A percentile compares a stretch with the other conserved stretches of the same genome.
phyloP scores from a whole-genome alignment of 2,329 filamentous ascomycete species.

The Colletotrichum acutatum region DNA sequence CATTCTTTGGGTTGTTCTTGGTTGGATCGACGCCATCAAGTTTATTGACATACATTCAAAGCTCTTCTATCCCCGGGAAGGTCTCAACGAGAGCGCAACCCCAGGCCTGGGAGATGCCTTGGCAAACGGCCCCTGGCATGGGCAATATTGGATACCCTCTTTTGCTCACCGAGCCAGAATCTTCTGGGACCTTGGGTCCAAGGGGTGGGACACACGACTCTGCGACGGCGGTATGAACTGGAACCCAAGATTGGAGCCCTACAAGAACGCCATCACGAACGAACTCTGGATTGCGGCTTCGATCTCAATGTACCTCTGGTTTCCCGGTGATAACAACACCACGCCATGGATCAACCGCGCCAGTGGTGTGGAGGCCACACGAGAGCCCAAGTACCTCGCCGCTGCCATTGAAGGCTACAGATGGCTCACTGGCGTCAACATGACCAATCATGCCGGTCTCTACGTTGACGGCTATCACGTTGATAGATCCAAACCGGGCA shows the following conservation, averaged over 20 bases:
- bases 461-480: constrained; percentile 94
- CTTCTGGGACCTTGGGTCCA: constrained; percentile 84
- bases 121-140: constrained; percentile 74
- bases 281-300: constrained; percentile 88
- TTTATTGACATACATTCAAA: constrained; percentile 78
- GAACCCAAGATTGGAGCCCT: constrained; percentile 83
- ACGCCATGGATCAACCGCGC: constrained; percentile 68
- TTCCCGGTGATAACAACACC: constrained; percentile 81
- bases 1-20: constrained; percentile 94
- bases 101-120: constrained; percentile 45
- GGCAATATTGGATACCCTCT: constrained; percentile 76
- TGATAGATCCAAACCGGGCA: constrained; percentile 67
- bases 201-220: constrained; percentile 83
- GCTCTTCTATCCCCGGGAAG: constrained; percentile 63
- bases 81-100: constrained; percentile 38
- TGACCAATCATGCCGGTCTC: constrained; percentile 80
- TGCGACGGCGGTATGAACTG: constrained; percentile 92
- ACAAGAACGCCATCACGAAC: constrained; percentile 98
- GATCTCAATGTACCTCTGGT: constrained; percentile 89
- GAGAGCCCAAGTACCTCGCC: constrained; percentile 74
- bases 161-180: constrained; percentile 86
- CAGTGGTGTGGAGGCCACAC: constrained; percentile 38
- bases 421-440: constrained; percentile 83
- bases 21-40: constrained; percentile 85
- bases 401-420: constrained; percentile 82